Base-by-base conservation (phyloP, 208 protist species). In the Wallacemonas sp. region DNA sequence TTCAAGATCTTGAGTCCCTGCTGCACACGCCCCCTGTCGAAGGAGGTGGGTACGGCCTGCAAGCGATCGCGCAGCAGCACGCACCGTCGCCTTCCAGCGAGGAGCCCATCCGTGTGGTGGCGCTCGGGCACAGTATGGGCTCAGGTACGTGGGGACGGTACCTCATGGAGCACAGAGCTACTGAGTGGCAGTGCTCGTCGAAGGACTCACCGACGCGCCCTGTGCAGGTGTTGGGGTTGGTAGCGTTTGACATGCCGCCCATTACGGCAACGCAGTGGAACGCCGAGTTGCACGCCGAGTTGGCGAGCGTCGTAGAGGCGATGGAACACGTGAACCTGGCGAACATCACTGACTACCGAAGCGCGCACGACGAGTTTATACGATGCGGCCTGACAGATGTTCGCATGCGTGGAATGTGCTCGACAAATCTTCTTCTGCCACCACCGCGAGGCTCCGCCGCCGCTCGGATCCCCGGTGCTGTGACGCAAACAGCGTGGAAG, bases 101-200 rank as follows among this genome's bases (percentile, higher is more conserved):
- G 36, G 44, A 34, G 38, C 12, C 22, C 13, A 30, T 45, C 6
- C 62, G 62, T 13, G 64, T 84, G 19, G 36, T 91, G 5, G 84
- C 74, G 4, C 64, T 91, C 37, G 84, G 84, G 1, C 84, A 87
- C 42, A 85, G 80, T 59, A 91, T 91, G 84, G 84, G 84, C 17
- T 76, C 77, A 27, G 60, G 74, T 32, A 76, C 71, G 38, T 84
- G 76, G 76, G 65, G 70, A 24, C 69, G 76, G 29, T 81, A 77
- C 67, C 53, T 90, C 19, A 76, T 86, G 74, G 58, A 77, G 29
- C 64, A 60, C 24, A 42, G 68, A 22, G 21, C 55, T 13, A 3
- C 24, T 27, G 32, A 53, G 2, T 30, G 19, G 4, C 33, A n/a
- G n/a, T 24, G 29, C 26, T 63, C 19, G 34, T 26, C 22, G 15